Conservation (phyloP, 1,284 basidiomycete genomes). For the Vanrija sp. region DNA sequence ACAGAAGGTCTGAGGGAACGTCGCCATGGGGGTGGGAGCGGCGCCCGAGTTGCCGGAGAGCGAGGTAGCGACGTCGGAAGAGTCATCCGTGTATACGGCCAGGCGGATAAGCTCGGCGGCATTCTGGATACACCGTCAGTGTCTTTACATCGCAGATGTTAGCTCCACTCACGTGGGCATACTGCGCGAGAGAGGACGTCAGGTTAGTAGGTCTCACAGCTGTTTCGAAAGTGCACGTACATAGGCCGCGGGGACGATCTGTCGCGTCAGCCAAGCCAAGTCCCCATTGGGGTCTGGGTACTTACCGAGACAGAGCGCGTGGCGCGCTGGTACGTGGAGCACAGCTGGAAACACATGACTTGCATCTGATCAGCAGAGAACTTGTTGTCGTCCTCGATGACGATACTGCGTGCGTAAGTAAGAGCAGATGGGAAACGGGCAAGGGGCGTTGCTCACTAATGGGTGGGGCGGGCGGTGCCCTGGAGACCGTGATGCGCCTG, state of each 20-base stretch:
- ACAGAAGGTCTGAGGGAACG: no score
- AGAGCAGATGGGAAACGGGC: slow-evolving; percentile 3
- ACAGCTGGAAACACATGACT: slow-evolving; percentile 43
- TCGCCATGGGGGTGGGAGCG: no score
- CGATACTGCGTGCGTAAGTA: slow-evolving; percentile 21
- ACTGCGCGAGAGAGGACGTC: not conserved
- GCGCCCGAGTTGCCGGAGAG: not conserved
- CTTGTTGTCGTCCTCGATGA: slow-evolving; percentile 35
- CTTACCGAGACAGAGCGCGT: slow-evolving; percentile 46
- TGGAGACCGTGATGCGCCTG: slow-evolving; percentile 46
- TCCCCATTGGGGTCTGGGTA: not conserved
- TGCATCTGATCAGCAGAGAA: slow-evolving; percentile 45
- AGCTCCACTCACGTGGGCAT: not conserved
- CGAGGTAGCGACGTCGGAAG: slow-evolving; percentile 3
- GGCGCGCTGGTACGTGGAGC: slow-evolving; percentile 48
- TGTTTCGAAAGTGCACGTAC: slow-evolving; percentile 26
- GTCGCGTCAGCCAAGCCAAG: not conserved
- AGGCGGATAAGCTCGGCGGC: slow-evolving; percentile 32
- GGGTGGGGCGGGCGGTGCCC: slow-evolving; percentile 50
- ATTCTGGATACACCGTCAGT: slow-evolving; percentile 17
- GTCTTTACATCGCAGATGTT: not conserved
- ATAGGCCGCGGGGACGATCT: slow-evolving; percentile 47
- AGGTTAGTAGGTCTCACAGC: not conserved
- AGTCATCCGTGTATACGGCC: slow-evolving; percentile 43
- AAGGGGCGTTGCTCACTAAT: slow-evolving; percentile 33